phyloP scores from a whole-genome alignment of 2,329 filamentous ascomycete species.

The Phaeophleospora eucalypticola region DNA sequence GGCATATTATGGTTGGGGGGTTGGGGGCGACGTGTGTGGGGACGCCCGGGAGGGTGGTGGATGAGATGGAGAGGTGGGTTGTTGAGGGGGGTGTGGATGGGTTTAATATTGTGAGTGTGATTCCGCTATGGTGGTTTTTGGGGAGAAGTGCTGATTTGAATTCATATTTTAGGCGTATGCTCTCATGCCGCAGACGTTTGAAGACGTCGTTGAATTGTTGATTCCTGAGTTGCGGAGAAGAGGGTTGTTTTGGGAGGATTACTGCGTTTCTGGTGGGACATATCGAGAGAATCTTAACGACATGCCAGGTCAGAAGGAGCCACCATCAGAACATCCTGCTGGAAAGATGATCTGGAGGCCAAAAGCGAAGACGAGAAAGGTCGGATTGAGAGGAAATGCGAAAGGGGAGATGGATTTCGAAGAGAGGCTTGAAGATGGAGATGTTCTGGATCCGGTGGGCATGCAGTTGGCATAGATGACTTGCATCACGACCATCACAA shows the following conservation, averaged over 20 bases:
- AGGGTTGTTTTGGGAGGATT: slow-evolving; percentile 55
- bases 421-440: slow-evolving; percentile 3
- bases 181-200: slow-evolving; percentile 63
- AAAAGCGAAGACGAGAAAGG: slow-evolving; percentile 3
- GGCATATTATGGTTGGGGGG: slow-evolving; percentile 65
- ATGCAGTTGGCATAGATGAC: slow-evolving; percentile 15
- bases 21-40: slow-evolving; percentile 63
- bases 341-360: slow-evolving; percentile 41
- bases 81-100: slow-evolving; percentile 67
- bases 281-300: slow-evolving; percentile 60
- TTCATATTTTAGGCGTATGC: slow-evolving; percentile 57
- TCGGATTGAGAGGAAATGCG: slow-evolving; percentile 1
- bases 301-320: slow-evolving; percentile 47
- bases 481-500: too few relatives aligned
- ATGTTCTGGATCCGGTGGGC: slow-evolving; percentile 12
- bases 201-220: slow-evolving; percentile 62
- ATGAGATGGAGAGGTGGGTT: slow-evolving; percentile 65
- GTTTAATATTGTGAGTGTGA: slow-evolving; percentile 62
- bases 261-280: slow-evolving; percentile 54
- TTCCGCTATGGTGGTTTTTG: background rate
- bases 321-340: slow-evolving; percentile 51
- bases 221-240: slow-evolving; percentile 60
- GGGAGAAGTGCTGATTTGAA: slow-evolving; percentile 4
- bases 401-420: slow-evolving; percentile 8
- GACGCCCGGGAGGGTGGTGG: slow-evolving; percentile 60